Evolutionary conservation across 2,329 filamentous ascomycete species (phyloP).

Genomic region (Claviceps arundinis): DNA sequence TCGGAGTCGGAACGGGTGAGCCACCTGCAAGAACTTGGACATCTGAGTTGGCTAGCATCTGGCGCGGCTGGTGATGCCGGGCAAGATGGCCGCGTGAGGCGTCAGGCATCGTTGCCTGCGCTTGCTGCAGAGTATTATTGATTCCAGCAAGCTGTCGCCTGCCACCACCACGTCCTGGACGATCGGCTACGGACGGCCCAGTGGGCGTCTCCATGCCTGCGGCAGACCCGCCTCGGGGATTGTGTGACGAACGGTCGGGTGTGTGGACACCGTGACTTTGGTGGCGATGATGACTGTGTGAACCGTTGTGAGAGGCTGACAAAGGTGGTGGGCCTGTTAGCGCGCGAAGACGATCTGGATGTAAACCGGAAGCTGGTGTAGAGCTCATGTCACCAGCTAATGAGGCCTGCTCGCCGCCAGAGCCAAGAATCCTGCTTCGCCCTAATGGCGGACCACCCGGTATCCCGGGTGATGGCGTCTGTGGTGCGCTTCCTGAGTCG

Average conservation of each 20-base stretch:
- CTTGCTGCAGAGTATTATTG: conserved; percentile 43
- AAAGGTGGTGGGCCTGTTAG: conserved; percentile 19
- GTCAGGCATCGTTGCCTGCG: conserved; percentile 29
- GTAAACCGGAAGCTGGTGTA: conserved; percentile 23
- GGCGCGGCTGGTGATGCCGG: conserved; percentile 21
- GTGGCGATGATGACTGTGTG: conserved; percentile 17
- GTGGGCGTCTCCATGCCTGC: conserved; percentile 20
- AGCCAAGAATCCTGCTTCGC: conserved; percentile 26
- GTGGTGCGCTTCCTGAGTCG: conserved; percentile 20
- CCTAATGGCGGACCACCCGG: conserved; percentile 23
- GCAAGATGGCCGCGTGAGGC: conserved; percentile 21
- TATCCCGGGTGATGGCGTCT: conserved; percentile 16
- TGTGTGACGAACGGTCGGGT: conserved; percentile 12
- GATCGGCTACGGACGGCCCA: conserved; percentile 23
- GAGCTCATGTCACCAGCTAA: conserved; percentile 12
- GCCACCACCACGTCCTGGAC: conserved; percentile 24
- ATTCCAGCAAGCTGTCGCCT: conserved; percentile 45
- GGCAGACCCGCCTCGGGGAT: conserved; percentile 7
- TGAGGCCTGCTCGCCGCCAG: conserved; percentile 13
- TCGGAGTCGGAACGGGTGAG: conserved; percentile 35
- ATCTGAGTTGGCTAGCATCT: conserved; percentile 38
- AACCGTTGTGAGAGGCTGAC: conserved; percentile 17
- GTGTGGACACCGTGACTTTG: conserved; percentile 15
- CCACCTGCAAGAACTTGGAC: conserved; percentile 42
- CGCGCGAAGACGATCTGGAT: conserved; percentile 38